Base-by-base conservation (phyloP, 495 filamentous ascomycete genomes). In the Trichoderma reesei region DNA sequence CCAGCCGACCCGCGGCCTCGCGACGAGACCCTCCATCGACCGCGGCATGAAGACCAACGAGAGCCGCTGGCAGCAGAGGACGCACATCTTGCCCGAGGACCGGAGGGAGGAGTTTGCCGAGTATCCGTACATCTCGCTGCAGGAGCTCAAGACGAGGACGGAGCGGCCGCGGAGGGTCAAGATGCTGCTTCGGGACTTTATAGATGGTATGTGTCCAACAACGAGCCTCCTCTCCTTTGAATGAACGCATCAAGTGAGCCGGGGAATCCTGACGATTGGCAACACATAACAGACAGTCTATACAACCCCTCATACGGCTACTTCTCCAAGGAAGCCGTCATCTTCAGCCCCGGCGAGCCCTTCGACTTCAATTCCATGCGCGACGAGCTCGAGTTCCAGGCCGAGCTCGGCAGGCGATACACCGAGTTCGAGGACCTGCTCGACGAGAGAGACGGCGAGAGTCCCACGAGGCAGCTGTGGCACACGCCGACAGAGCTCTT, bases 221-320 rank as follows among this genome's bases (percentile, higher is more conserved):
- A 3, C 20, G 31, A 16, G 26, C n/a, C 60, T n/a, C 3, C 11
- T 16, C 36, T 10, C 66, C n/a, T 41, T 26, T 59, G 37, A 26
- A 26, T 59, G 37, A 26, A 26, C 26, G 26, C 26, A 26, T 26
- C 26, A 26, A 26, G 26, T 26, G 1, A 26, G 26, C 26, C 26
- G 26, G 26, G 26, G 26, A 26, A 26, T 26, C 26, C 68, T 65
- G 39, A 44, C 39, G 16, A 11, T 66, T 18, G 46, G 42, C 26
- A 38, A 14, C 59, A 3, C 6, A 7, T 33, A 16, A 9, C 66
- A 96, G 94, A 99, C 75, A 93, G 90, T 69, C 78, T 99, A 38
- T 99, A 99, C 73, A 99, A 99, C 73, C 93, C 92, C 0, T 78
- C 92, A 72, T 99, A 99, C 69, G 94, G 94, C 62, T 99, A 98